phyloP scores from a whole-genome alignment of 345 rosid species.

The Sonneratia caseolaris region DNA sequence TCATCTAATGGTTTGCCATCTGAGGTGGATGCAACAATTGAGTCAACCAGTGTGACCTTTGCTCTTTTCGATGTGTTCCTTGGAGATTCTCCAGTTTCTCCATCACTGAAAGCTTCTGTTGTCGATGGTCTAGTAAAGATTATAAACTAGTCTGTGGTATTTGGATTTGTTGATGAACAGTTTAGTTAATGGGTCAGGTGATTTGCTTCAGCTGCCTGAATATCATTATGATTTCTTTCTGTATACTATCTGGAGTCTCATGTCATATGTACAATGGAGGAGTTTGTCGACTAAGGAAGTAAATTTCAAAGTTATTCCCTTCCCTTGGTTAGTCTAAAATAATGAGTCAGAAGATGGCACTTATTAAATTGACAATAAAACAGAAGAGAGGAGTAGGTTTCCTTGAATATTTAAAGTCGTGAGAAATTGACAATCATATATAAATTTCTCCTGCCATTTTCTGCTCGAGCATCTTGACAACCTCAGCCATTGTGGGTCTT shows the following conservation, averaged over 20 bases:
- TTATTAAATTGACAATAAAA: neutral
- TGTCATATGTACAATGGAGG: neutral
- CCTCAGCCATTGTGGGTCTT: slow-evolving; percentile 80
- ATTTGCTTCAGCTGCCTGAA: neutral
- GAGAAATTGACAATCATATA: slow-evolving; percentile 4
- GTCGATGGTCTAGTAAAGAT: slow-evolving; percentile 37
- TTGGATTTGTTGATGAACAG: neutral
- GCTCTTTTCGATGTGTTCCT: slow-evolving; percentile 72
- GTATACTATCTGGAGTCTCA: neutral
- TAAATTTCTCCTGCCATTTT: slow-evolving; percentile 21
- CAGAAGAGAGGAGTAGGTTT: neutral
- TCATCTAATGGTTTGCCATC: slow-evolving; percentile 52
- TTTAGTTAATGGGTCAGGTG: neutral
- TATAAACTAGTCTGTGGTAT: slow-evolving; percentile 25
- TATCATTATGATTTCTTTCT: neutral
- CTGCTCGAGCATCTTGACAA: slow-evolving; percentile 74
- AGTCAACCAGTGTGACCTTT: slow-evolving; percentile 45
- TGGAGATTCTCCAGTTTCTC: slow-evolving; percentile 72
- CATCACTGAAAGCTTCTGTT: slow-evolving; percentile 60
- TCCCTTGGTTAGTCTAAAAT: neutral
- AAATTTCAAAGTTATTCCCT: neutral
- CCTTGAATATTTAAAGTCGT: neutral
- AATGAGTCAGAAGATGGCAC: neutral
- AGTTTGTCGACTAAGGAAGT: neutral
- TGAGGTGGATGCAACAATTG: slow-evolving; percentile 42